A percentile compares a stretch with the other conserved stretches of the same genome.
These are phyloP conservation scores for Mycena olivaceomarginata DNA, from an alignment of 768 basidiomycete species.

Conservation along the genomic window DNA sequence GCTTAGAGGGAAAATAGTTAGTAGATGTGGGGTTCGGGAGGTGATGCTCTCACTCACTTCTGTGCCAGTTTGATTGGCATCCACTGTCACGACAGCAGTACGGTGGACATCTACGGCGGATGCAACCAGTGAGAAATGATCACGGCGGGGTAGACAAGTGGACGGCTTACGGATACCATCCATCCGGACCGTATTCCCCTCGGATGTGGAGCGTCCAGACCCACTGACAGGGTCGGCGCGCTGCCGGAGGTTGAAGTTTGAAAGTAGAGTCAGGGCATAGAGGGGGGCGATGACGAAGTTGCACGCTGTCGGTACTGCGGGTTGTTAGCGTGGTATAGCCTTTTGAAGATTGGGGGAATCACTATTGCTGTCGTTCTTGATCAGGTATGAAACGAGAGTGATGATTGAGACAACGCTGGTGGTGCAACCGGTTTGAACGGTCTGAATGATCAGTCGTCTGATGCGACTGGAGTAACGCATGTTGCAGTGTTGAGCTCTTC, in stretches of 20 bases:
- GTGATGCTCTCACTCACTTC: background rate
- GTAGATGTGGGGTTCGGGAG: background rate
- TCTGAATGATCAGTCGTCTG: background rate
- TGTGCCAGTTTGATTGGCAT: background rate
- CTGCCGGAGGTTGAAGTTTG: background rate
- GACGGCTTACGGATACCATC: background rate
- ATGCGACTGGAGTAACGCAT: background rate
- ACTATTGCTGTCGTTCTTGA: background rate
- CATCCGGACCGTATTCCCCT: background rate
- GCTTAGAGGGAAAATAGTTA: background rate
- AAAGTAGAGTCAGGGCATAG: background rate
- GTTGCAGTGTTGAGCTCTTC: background rate
- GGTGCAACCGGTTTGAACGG: background rate
- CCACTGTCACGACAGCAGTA: background rate
- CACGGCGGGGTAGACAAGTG: no score
- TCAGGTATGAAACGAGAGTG: background rate
- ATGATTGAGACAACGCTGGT: slow-evolving; percentile 1
- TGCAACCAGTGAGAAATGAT: no score
- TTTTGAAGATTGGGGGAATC: background rate
- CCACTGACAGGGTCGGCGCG: background rate
- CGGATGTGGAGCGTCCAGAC: background rate
- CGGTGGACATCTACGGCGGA: background rate
- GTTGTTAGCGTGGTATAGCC: background rate
- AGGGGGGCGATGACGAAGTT: background rate
- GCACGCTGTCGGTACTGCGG: background rate